Evolutionary conservation across 371 early-diverging fungal species (phyloP), one percentile per base, ranked within the genome.

Genomic region (Mucor circinelloides): DNA sequence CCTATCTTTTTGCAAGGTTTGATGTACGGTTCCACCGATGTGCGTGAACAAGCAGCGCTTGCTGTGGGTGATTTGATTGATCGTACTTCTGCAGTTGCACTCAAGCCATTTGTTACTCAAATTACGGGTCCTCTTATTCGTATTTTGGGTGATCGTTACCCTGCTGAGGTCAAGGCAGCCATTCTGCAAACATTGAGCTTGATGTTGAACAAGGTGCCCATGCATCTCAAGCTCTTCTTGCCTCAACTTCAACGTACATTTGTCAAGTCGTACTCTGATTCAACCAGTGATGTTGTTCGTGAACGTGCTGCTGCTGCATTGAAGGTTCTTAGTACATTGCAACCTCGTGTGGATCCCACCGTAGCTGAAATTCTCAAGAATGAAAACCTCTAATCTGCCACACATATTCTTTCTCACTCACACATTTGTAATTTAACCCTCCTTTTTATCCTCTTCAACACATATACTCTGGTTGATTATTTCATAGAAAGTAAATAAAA

Each of bases 231-330:
- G 66, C 97, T 98, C 8, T 99, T 99, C 91, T 81, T 99, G 65
- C 99, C 99, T 40, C 98, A 99, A 82, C 90, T 98, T 40, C 98
- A 97, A 81, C 91, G 99, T 62, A 97, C 98, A 0, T 98, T 98
- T 70, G 91, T 95, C 74, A 97, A 97, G 72, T 91, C 93, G 2
- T 82, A 97, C 30, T 85, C 92, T 7, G 97, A 97, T 56, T 77
- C 90, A 3, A 76, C 89, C 21, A 85, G 86, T 13, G 73, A 83
- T 34, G 85, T 90, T 27, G 88, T 90, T 13, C 93, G 97, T 58
- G 85, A 85, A 27, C 89, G 90, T 31, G 96, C 99, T 5, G 93
- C 92, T 6, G 68, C 84, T 12, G 96, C 96, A 5, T 80, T 98
- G 63, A 80, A 68, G 63, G 68, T 68, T 15, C 64, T 72, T 19